Evolutionary conservation across 1,139 yeast genomes (phyloP).

Genomic region (Neolecta irregularis): DNA sequence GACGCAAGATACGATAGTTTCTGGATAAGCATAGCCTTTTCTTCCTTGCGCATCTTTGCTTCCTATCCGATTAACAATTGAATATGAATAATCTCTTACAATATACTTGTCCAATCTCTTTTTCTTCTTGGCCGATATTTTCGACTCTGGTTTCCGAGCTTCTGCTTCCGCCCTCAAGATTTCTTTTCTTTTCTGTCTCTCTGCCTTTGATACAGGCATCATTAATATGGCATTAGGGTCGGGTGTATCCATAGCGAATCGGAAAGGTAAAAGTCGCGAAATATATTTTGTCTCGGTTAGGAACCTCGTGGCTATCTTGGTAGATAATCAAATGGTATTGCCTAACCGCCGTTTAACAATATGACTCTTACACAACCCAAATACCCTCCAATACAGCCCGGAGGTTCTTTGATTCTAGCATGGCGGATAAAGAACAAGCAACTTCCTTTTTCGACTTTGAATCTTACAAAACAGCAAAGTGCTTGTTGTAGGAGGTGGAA

Average conservation of each 20-base stretch:
- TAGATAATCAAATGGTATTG: too few relatives aligned
- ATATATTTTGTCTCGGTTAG: too few relatives aligned
- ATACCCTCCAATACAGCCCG: constrained; percentile 15
- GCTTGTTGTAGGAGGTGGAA: constrained; percentile 59
- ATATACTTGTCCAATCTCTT: constrained; percentile 39
- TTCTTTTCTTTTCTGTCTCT: too few relatives aligned
- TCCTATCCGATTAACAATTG: constrained; percentile 28
- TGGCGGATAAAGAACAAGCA: constrained; percentile 51
- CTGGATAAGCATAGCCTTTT: constrained; percentile 59
- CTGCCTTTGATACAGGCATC: too few relatives aligned
- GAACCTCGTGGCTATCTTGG: too few relatives aligned
- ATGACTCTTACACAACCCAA: too few relatives aligned
- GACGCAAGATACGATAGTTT: constrained; percentile 58
- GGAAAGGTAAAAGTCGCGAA: too few relatives aligned
- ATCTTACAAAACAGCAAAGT: too few relatives aligned
- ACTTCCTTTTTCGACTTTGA: constrained; percentile 12
- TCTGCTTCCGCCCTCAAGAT: too few relatives aligned
- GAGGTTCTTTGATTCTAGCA: constrained; percentile 50
- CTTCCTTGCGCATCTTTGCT: constrained; percentile 80
- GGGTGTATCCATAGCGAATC: too few relatives aligned
- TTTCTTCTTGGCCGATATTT: constrained; percentile 55
- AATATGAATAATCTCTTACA: constrained; percentile 18
- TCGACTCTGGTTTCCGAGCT: constrained; percentile 49
- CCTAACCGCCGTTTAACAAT: too few relatives aligned
- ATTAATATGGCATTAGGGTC: too few relatives aligned